Percentiles rank a stretch among this genome's conserved stretches.
Conservation (phyloP, 2,329 filamentous ascomycete species). For the Epichloe uncinata region DNA sequence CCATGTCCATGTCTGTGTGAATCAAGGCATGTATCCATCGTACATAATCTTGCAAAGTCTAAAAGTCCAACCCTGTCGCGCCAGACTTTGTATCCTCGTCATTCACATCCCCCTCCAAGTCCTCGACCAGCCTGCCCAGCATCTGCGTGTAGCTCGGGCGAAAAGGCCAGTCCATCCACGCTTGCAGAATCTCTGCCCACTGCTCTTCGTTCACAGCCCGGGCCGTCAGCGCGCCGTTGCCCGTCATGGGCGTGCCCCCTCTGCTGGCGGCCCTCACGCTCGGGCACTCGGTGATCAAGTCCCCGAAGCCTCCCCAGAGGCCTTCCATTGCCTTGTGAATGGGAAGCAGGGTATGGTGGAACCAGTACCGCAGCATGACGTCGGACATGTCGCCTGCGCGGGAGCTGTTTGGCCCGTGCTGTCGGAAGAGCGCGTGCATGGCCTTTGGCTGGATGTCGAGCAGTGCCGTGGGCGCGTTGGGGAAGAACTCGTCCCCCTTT, state of each 20-base stretch:
- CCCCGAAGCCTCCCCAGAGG: constrained; percentile 46
- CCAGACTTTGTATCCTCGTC: constrained; percentile 14
- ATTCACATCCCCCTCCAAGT: constrained; percentile 10
- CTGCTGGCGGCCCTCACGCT: constrained; percentile 32
- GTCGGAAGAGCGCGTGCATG: constrained; percentile 33
- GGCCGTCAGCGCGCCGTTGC: constrained; percentile 28
- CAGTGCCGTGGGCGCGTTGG: constrained; percentile 41
- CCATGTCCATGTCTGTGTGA: no score
- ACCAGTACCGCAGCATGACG: constrained; percentile 28
- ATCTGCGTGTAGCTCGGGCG: constrained; percentile 35
- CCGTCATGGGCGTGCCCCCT: constrained; percentile 31
- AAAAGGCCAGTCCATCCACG: constrained; percentile 56
- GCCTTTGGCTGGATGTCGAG: constrained; percentile 54
- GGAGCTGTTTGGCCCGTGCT: constrained; percentile 26
- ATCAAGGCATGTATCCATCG: no score
- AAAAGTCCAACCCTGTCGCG: constrained; percentile 6
- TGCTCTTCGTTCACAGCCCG: constrained; percentile 39
- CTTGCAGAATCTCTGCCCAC: constrained; percentile 42
- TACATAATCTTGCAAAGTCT: no score
- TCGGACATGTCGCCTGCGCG: constrained; percentile 38
- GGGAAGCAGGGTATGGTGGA: constrained; percentile 31
- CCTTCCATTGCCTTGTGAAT: constrained; percentile 32
- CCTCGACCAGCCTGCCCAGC: constrained; percentile 28
- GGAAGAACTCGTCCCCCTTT: constrained; percentile 50
- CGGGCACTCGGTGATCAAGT: constrained; percentile 35